Evolutionary conservation across 129 eudicot species (phyloP), one percentile per base, ranked within the genome.

Genomic region (Ambrosia trifida): DNA sequence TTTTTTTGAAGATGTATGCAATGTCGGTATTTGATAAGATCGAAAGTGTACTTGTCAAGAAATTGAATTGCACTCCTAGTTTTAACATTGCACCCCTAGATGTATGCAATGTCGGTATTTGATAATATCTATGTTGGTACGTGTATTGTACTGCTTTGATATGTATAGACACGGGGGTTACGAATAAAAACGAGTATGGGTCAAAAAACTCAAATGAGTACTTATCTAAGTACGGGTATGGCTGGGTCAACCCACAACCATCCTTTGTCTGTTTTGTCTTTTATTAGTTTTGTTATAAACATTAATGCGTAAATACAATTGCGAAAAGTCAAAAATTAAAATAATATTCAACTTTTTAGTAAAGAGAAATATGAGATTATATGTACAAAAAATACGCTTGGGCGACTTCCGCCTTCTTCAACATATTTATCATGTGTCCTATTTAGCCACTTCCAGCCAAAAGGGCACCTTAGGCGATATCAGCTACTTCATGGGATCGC

Each of bases 21-120:
- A 89, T 89, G 92, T 92, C 96, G 1, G 92, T 86, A 8, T 89
- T 89, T 56, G 91, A 86, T 78, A 84, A 86, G 92, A 68, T 86
- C 0, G 96, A 89, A 68, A 86, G 92, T 7, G 71, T 89, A 44
- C 85, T 89, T 35, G 92, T 86, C 18, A 89, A 84, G 83, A 89
- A 84, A 36, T 7, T 89, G 36, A 53, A 69, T 11, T 84, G 82
- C 76, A 52, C 73, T 52, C 92, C 92, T 14, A 84, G 68, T 63
- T 75, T 72, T 66, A 54, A n/a, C n/a, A 69, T 11, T 84, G 82
- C 76, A 52, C 73, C 58, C 92, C 92, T 14, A 84, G 68, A n/a
- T n/a, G n/a, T n/a, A n/a, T n/a, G n/a, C n/a, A n/a, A n/a, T n/a
- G n/a, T n/a, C n/a, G n/a, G n/a, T n/a, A n/a, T 63, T 75, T 72